Base-by-base conservation (phyloP, 2,329 filamentous ascomycete species). In the Calonectria pauciramosa region DNA sequence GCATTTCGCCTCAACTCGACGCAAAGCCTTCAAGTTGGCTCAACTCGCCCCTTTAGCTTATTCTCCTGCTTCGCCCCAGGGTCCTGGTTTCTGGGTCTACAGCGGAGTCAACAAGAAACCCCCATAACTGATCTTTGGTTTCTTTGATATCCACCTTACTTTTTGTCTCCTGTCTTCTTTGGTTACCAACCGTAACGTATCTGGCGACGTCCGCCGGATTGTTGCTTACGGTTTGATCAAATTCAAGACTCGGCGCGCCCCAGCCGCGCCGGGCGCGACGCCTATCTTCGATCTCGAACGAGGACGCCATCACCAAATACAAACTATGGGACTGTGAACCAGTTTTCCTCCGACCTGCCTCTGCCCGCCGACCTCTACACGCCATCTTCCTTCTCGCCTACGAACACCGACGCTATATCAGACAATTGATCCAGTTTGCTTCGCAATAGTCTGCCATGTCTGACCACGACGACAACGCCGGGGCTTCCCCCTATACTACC, bases 31-130 rank as follows among this genome's bases (percentile, higher is more conserved):
- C 95, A 97, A 97, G 92, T 97, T 97, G 95, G 95, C 95, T 95
- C 94, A 94, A 91, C 89, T 93, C 92, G 91, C 90, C 89, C 90
- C 87, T 86, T 90, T 87, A 88, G 91, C 75, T 88, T 91, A 94
- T 86, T 93, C 93, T 86, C 93, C 94, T 88, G 90, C 94, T 83
- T 96, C 95, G 92, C 95, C 98, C 89, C 93, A 96, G 86, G 95
- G 95, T 90, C 96, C 96, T 88, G 93, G 93, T 86, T 93, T 93
- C 90, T 95, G 96, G 96, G 96, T 97, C 93, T 96, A 96, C 87
- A 93, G 93, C 90, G 96, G 96, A 94, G 95, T 96, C 90, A 95
- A 97, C 90, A 97, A 96, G 90, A 96, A 98, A 89, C 96, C 97
- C 86, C 96, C 96, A 91, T 99, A 99, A 98, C 88, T 96, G 80